Percentiles rank a stretch among this genome's conserved stretches.
phyloP scores from a whole-genome alignment of 805 yeast genomes.

The Candida ficus region DNA sequence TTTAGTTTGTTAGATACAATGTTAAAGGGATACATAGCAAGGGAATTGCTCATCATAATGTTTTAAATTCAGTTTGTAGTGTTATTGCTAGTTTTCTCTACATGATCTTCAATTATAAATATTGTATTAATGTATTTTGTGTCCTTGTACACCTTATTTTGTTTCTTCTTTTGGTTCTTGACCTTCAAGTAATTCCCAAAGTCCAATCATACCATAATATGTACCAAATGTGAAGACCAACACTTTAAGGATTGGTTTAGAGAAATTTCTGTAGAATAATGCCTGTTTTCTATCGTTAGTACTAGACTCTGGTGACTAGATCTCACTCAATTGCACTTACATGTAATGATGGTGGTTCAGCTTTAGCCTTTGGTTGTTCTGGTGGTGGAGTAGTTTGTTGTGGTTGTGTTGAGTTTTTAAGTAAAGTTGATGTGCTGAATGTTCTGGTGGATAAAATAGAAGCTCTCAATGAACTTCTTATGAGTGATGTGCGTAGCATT shows the following conservation, averaged over 20 bases:
- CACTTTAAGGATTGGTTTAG: constrained; percentile 41
- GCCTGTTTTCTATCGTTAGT: constrained; percentile 12
- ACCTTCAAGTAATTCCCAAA: constrained; percentile 40
- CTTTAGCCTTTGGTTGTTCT: background rate
- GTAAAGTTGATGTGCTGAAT: too few relatives aligned
- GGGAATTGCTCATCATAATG: constrained; percentile 25
- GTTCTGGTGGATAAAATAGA: background rate
- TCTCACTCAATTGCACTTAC: too few relatives aligned
- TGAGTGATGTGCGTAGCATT: constrained; percentile 1
- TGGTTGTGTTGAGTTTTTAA: background rate
- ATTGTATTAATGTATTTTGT: constrained; percentile 1
- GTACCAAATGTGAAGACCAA: constrained; percentile 39
- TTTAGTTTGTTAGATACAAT: too few relatives aligned
- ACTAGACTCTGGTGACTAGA: too few relatives aligned
- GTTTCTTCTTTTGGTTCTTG: background rate
- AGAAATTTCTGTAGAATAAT: constrained; percentile 42
- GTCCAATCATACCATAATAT: constrained; percentile 39
- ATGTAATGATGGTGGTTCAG: constrained; percentile 11
- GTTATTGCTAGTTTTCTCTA: too few relatives aligned
- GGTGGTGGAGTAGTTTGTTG: constrained; percentile 8
- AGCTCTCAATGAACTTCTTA: background rate
- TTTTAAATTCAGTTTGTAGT: too few relatives aligned
- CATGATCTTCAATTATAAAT: too few relatives aligned
- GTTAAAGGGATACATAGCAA: constrained; percentile 21
- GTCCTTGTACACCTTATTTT: too few relatives aligned